Conservation (phyloP, 345 rosid species). For the Citrus glauca region DNA sequence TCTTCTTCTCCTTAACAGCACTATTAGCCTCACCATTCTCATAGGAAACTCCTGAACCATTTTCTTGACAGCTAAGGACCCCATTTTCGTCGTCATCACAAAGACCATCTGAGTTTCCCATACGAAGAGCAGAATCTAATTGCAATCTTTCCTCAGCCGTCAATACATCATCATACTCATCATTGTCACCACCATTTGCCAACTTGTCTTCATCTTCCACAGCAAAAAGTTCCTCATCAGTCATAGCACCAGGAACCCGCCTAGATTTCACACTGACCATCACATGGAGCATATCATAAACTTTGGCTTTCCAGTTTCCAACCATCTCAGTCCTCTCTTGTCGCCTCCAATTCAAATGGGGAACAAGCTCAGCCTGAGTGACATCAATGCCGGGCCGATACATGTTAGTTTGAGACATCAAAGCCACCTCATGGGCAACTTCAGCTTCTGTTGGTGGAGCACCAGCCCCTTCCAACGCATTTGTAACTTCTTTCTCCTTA, state of each 20-base stretch:
- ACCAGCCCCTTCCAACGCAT: slow-evolving; percentile 98
- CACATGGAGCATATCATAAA: slow-evolving; percentile 95
- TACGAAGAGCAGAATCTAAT: slow-evolving; percentile 67
- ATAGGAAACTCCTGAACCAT: slow-evolving; percentile 51
- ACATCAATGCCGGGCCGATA: slow-evolving; percentile 99
- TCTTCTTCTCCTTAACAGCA: slow-evolving; percentile 74
- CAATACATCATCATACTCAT: slow-evolving; percentile 74
- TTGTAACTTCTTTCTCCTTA: slow-evolving; percentile 91
- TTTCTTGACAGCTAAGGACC: slow-evolving; percentile 46
- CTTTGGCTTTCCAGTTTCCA: slow-evolving; percentile 94
- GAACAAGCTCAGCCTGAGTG: slow-evolving; percentile 88
- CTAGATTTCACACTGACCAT: slow-evolving; percentile 97
- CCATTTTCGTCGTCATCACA: slow-evolving; percentile 76
- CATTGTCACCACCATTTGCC: slow-evolving; percentile 53
- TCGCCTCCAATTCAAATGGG: slow-evolving; percentile 95
- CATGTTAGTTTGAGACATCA: slow-evolving; percentile 98
- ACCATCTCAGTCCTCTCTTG: slow-evolving; percentile 95
- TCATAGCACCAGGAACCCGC: slow-evolving; percentile 97
- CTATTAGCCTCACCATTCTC: slow-evolving; percentile 60
- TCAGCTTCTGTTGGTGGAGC: slow-evolving; percentile 88
- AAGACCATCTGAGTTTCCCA: slow-evolving; percentile 60
- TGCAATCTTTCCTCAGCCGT: slow-evolving; percentile 92
- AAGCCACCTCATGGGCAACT: slow-evolving; percentile 86
- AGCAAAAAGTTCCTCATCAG: slow-evolving; percentile 95
- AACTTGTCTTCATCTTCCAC: slow-evolving; percentile 70